Evolutionary conservation across 2,329 filamentous ascomycete species (phyloP), one percentile per base, ranked within the genome.

Genomic region (Ophiosphaerella korrae): DNA sequence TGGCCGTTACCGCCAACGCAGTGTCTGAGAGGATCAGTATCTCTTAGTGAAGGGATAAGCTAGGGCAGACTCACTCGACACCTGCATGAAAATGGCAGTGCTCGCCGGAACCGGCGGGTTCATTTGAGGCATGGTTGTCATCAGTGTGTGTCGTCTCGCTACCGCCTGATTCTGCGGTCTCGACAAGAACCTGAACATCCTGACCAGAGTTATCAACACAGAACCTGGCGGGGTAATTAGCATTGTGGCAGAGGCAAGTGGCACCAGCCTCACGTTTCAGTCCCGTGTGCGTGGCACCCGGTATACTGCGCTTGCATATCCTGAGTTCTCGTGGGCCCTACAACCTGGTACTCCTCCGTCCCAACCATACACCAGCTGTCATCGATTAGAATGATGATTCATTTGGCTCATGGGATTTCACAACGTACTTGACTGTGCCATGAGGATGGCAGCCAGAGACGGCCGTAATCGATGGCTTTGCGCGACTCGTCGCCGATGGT

Each of bases 31-130:
- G 79, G 63, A 74, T 46, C 11, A 40, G 35, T 36, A 36, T 14
- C 45, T 12, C 50, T 42, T 23, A 16, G 31, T 42, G 52, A 54
- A 40, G 4, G 33, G 7, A 7, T 8, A 5, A 24, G 7, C 12
- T 23, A 16, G 9, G 32, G 9, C n/a, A 2, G 49, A 75, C 85
- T 73, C 75, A 89, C 87, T 90, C 86, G 18, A 91, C 85, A 33
- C 88, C 88, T 8, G 87, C 87, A 60, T 92, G 88, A 71, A 88
- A 89, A 65, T 92, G 88, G 60, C 87, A 90, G 60, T 53, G 67
- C 62, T 42, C 57, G 24, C 41, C 61, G 32, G 52, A 48, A 8
- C 43, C 62, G 47, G 49, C 64, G 49, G 63, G 48, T 29, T 62
- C 52, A 23, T 61, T 61, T 8, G 38, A 21, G 8, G 40, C 36